Evolutionary conservation across 148 eudicot genomes (phyloP).

Genomic region (Nepenthes gracilis): DNA sequence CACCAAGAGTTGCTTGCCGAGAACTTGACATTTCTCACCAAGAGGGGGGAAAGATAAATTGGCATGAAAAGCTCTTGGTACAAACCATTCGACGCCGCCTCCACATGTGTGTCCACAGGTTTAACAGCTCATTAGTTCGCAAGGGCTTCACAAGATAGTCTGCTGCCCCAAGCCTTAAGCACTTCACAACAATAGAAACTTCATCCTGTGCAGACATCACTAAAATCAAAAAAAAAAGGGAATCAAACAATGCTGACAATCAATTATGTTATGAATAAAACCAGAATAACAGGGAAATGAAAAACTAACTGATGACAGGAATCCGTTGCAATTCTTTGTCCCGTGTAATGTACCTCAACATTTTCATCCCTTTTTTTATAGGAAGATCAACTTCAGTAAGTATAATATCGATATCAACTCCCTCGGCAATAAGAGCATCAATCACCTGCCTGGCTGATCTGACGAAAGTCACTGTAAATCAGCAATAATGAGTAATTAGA

Average conservation of each 20-base stretch:
- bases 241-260: not conserved
- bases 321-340: constrained; percentile 74
- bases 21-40: not conserved
- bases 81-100: constrained; percentile 76
- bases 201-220: constrained; percentile 99
- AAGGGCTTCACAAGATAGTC: constrained; percentile 97
- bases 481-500: constrained; percentile 7
- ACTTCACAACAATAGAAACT: constrained; percentile 86
- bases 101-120: constrained; percentile 99
- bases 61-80: constrained; percentile 7
- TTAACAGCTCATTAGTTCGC: constrained; percentile 85
- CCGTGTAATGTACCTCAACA: constrained; percentile 83
- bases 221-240: constrained; percentile 11
- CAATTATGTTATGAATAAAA: not conserved
- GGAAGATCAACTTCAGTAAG: constrained; percentile 97
- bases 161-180: constrained; percentile 98
- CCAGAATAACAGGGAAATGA: constrained; percentile 1
- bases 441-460: constrained; percentile 93
- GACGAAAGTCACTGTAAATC: constrained; percentile 65
- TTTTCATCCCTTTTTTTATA: constrained; percentile 76
- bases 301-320: constrained; percentile 82
- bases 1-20: too few relatives aligned
- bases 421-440: constrained; percentile 94
- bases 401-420: constrained; percentile 85
- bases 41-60: not conserved